phyloP scores from a whole-genome alignment of 1,139 yeast genomes.

The Insectozyma bohioensis region DNA sequence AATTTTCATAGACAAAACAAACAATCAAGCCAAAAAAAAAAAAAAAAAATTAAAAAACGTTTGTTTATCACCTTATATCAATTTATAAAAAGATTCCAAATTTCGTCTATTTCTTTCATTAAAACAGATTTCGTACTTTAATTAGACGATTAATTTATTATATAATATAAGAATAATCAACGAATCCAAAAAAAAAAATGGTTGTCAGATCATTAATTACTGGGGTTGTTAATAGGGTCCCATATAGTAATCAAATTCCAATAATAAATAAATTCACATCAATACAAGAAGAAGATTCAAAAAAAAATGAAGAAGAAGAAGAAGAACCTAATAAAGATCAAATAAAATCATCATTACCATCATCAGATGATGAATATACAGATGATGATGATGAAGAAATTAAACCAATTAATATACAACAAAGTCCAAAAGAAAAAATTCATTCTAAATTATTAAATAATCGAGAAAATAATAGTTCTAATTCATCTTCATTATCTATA shows the following conservation, averaged over 20 bases:
- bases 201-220: conserved; percentile 12
- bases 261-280: conserved; percentile 4
- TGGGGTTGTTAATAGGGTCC: conserved; percentile 11
- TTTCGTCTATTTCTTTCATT: no score
- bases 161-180: no score
- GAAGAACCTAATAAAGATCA: conserved; percentile 2
- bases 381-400: conserved; percentile 10
- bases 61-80: no score
- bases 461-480: conserved; percentile 5
- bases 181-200: no score
- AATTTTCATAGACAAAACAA: no score
- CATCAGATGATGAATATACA: conserved; percentile 4
- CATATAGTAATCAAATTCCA: conserved; percentile 10
- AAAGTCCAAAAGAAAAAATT: conserved; percentile 15
- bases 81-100: no score
- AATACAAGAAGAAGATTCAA: conserved; percentile 1
- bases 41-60: no score
- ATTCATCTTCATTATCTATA: not conserved
- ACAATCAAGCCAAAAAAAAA: no score
- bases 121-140: no score
- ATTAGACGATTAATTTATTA: no score
- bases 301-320: conserved; percentile 1
- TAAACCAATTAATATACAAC: conserved; percentile 7
- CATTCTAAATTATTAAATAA: conserved; percentile 13
- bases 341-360: conserved; percentile 3